Base-by-base conservation (phyloP, 768 basidiomycete genomes). In the Rhodocollybia butyracea region DNA sequence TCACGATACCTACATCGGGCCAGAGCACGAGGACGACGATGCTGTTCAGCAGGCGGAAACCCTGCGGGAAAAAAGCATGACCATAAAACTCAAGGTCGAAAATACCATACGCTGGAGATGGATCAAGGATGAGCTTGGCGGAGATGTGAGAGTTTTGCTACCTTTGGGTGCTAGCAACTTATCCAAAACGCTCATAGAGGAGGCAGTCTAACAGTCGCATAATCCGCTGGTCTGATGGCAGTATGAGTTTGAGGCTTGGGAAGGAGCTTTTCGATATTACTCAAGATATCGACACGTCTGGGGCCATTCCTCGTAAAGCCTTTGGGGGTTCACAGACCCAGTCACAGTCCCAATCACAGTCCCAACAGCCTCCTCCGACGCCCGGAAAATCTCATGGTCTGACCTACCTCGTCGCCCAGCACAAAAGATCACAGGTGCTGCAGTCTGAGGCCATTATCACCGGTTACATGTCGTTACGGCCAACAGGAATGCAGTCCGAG, bases 31-130 rank as follows among this genome's bases (percentile, higher is more conserved):
- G 38, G 80, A 84, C 30, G 85, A 86, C 21, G 85, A 83, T 39
- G 82, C 86, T 46, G 63, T 73, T 15, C 76, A 79, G 29, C 75
- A 81, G 50, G 78, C 74, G 10, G 85, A 85, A 55, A 83, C 77
- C 13, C 69, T 85, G 22, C 83, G 85, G 51, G 88, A 91, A 69
- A 86, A 86, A 70, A 88, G 87, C 55, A 90, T 89, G 85, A 79
- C 83, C 41, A 86, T 91, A 64, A 93, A 91, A 66, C 80, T 91
- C 46, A 88, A 90, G 61, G 91, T 97, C 7, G 91, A 94, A 75
- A 97, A 97, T 68, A 95, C 94, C 5, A 79, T 98, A 19, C 82
- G 97, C 36, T 99, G 97, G 97, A 84, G 87, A 62, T 99, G 97
- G 97, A 77, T 78, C 1, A 89, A 88, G 66, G 89, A 90, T 60